Evolutionary conservation across 176 grass and related monocot species (phyloP).

Genomic region (Otatea glauca): DNA sequence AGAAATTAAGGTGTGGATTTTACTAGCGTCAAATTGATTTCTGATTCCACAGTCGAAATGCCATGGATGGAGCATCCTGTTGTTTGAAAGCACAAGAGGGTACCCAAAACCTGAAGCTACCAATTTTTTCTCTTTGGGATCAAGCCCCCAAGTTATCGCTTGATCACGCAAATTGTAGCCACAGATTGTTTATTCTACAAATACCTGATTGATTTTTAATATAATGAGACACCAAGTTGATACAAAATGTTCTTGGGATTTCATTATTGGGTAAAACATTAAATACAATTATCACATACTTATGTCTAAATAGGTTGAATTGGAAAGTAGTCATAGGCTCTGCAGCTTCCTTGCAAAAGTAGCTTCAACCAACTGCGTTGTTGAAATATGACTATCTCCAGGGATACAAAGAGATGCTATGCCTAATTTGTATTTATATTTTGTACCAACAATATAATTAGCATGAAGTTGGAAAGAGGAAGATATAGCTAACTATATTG

Average conservation of each 20-base stretch:
- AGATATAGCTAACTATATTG: conserved; percentile 3
- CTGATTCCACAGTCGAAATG: background rate
- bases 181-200: background rate
- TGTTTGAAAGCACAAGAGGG: background rate
- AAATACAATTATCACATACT: background rate
- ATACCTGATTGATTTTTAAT: background rate
- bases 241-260: background rate
- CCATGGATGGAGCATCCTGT: background rate
- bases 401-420: background rate
- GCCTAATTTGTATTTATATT: background rate
- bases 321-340: background rate
- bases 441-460: background rate
- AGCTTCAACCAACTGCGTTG: background rate
- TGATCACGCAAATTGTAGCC: background rate
- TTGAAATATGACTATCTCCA: background rate
- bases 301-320: background rate
- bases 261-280: background rate
- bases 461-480: background rate
- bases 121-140: background rate
- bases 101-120: background rate
- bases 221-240: background rate
- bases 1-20: background rate
- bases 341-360: background rate
- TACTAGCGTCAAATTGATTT: background rate
- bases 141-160: background rate